Evolutionary conservation across 1,284 basidiomycete species (phyloP).

Genomic region (Hortiboletus rubellus): DNA sequence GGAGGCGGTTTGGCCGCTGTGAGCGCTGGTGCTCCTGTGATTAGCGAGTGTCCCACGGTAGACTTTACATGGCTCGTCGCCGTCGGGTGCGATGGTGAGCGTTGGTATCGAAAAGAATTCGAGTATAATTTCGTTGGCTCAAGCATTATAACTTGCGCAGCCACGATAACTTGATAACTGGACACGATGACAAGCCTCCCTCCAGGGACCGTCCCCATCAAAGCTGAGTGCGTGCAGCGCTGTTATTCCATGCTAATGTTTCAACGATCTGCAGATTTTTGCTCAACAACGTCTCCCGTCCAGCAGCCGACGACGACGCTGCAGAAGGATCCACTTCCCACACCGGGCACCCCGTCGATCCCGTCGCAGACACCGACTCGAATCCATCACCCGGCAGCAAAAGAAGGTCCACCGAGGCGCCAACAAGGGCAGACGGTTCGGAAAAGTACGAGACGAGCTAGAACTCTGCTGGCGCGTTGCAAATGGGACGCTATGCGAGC

Average conservation of each 20-base stretch:
- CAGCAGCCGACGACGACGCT: conserved; percentile 68
- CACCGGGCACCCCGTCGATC: conserved; percentile 26
- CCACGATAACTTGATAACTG: conserved; percentile 13
- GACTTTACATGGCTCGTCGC: conserved; percentile 18
- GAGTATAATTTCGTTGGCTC: conserved; percentile 73
- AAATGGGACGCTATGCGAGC: conserved; percentile 62
- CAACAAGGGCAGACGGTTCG: conserved; percentile 77
- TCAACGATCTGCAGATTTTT: conserved; percentile 51
- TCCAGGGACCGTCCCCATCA: conserved; percentile 71
- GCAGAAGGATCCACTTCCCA: conserved; percentile 64
- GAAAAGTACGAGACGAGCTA: conserved; percentile 69
- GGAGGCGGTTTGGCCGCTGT: conserved; percentile 27
- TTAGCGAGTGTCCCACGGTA: conserved; percentile 6
- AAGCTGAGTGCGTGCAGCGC: conserved; percentile 59
- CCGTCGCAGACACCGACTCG: conserved; percentile 27
- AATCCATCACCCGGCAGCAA: conserved; percentile 53
- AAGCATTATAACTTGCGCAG: conserved; percentile 37
- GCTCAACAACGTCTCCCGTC: conserved; percentile 42
- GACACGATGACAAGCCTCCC: conserved; percentile 18
- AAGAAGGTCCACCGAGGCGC: conserved; percentile 74
- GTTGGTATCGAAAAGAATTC: conserved; percentile 5
- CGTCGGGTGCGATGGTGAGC: not conserved
- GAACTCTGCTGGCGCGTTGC: conserved; percentile 77
- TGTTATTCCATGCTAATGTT: no score
- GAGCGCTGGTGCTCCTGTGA: conserved; percentile 29